These are phyloP conservation scores for Aspergillus cejpii DNA, from an alignment of 2,329 filamentous ascomycete species.

Conservation along the genomic window DNA sequence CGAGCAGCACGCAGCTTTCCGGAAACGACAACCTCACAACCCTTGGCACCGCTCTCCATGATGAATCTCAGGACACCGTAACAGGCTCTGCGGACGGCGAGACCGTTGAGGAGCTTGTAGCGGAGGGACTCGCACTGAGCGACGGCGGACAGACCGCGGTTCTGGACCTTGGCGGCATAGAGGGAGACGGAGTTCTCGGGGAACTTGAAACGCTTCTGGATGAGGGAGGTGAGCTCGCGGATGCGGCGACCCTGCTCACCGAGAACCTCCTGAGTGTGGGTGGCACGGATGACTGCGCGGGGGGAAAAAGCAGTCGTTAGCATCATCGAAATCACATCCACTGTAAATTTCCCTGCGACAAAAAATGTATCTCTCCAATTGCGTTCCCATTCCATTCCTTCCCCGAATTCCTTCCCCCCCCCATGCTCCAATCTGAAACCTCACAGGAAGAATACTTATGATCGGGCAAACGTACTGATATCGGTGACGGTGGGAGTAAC, in stretches of 20 bases:
- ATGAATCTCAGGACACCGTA: constrained; percentile 99
- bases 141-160: constrained; percentile 98
- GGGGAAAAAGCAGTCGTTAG: constrained; percentile 30
- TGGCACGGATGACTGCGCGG: constrained; percentile 80
- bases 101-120: constrained; percentile 99
- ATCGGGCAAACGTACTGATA: constrained; percentile 60
- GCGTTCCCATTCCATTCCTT: constrained; percentile 1
- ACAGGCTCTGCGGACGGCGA: constrained; percentile 96
- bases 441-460: constrained; percentile 13
- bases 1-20: constrained; percentile 98
- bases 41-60: constrained; percentile 99
- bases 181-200: constrained; percentile 99
- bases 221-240: constrained; percentile 98
- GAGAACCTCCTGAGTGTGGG: constrained; percentile 99
- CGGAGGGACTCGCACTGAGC: constrained; percentile 99
- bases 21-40: constrained; percentile 98
- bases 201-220: constrained; percentile 99
- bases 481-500: constrained; percentile 99
- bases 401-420: constrained; percentile 3
- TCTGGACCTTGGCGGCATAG: constrained; percentile 99
- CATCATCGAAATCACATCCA: constrained; percentile 18
- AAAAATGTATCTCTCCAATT: constrained; percentile 6
- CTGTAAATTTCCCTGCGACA: constrained; percentile 6
- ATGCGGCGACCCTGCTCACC: constrained; percentile 99
- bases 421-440: constrained; percentile 1